Conservation (phyloP, 768 basidiomycete species). For the Pisolithus microcarpus region DNA sequence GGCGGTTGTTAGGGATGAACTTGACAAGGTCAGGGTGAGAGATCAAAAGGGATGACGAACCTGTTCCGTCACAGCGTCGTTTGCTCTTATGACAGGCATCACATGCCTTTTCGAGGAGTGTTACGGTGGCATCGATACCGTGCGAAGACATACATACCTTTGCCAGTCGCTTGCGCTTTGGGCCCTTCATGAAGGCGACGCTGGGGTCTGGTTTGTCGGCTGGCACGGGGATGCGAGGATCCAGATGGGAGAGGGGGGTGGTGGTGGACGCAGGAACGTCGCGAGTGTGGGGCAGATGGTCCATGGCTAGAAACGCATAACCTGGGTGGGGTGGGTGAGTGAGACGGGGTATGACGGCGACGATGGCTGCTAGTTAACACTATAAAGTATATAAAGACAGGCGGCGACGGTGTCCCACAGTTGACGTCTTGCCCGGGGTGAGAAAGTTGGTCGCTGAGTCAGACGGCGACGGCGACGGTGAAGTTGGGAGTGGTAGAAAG, state of each 20-base stretch:
- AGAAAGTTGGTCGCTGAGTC: too few species aligned
- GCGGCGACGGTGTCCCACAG: too few species aligned
- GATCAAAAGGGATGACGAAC: constrained; percentile 31
- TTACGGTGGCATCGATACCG: neutral
- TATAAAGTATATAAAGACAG: too few species aligned
- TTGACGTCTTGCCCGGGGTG: too few species aligned
- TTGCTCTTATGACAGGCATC: constrained; percentile 84
- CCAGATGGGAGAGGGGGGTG: constrained; percentile 14
- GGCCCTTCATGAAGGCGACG: constrained; percentile 43
- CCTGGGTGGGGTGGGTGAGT: constrained; percentile 11
- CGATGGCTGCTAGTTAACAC: too few species aligned
- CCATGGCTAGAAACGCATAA: constrained; percentile 24
- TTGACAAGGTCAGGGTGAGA: constrained; percentile 3
- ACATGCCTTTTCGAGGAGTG: constrained; percentile 44
- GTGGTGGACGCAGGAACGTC: constrained; percentile 10
- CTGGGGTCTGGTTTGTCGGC: constrained; percentile 25
- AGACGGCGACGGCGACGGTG: constrained; percentile 12
- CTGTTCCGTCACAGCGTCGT: constrained; percentile 76
- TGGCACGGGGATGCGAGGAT: constrained; percentile 7
- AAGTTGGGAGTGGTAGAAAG: too few species aligned
- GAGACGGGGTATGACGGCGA: neutral
- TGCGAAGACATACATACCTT: constrained; percentile 30
- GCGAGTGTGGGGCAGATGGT: constrained; percentile 26
- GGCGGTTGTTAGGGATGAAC: constrained; percentile 2
- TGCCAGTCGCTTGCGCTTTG: constrained; percentile 48